phyloP scores from a whole-genome alignment of 2,329 filamentous ascomycete genomes.

The Ramularia endophylla region DNA sequence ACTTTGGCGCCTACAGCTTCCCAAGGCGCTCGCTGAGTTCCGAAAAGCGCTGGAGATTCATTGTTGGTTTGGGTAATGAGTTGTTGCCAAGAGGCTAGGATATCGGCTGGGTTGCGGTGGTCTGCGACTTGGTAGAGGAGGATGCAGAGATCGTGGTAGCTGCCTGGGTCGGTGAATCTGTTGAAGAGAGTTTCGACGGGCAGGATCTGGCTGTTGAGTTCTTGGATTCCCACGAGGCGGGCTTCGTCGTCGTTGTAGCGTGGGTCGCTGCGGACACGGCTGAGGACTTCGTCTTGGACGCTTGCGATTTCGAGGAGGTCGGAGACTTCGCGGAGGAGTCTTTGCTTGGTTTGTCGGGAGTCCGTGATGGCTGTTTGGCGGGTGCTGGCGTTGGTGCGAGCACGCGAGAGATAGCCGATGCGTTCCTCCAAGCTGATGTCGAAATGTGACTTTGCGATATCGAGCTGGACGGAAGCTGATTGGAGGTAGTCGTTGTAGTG shows the following conservation, averaged over 20 bases:
- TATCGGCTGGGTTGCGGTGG: conserved; percentile 80
- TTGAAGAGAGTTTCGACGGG: conserved; percentile 88
- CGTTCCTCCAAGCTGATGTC: conserved; percentile 72
- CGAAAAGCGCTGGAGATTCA: conserved; percentile 39
- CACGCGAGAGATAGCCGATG: conserved; percentile 82
- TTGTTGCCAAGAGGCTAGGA: conserved; percentile 76
- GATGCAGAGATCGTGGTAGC: conserved; percentile 89
- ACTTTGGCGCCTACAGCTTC: conserved; percentile 61
- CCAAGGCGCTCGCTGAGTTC: conserved; percentile 54
- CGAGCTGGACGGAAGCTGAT: conserved; percentile 78
- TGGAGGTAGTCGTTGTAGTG: conserved; percentile 78
- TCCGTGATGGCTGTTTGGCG: conserved; percentile 66
- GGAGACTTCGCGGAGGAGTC: conserved; percentile 75
- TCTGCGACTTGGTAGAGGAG: conserved; percentile 89
- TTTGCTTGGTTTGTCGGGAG: conserved; percentile 60
- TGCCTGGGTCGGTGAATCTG: conserved; percentile 79
- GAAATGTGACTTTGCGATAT: conserved; percentile 80
- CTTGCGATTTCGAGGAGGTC: conserved; percentile 88
- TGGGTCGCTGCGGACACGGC: conserved; percentile 66
- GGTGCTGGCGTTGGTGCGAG: conserved; percentile 87
- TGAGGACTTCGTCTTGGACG: conserved; percentile 87
- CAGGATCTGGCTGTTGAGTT: conserved; percentile 64
- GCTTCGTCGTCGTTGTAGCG: conserved; percentile 61
- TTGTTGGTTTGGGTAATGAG: conserved; percentile 63
- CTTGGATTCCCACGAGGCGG: conserved; percentile 55